Base-by-base conservation (phyloP, 2,329 filamentous ascomycete genomes). In the Aureobasidium sp. region DNA sequence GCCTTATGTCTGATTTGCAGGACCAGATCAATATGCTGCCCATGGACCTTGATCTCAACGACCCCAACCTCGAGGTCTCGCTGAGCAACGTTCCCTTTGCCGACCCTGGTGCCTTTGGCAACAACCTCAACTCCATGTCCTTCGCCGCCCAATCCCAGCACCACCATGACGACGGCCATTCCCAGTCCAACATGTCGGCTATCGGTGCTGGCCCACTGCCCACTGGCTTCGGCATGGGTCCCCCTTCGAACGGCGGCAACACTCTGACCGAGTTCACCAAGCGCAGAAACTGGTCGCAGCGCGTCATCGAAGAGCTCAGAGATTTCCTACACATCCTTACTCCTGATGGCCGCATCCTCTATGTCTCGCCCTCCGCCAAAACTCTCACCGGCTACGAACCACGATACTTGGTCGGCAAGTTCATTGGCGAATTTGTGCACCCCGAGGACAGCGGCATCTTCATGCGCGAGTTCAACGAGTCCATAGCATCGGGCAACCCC, bases 311-410 rank as follows among this genome's bases (percentile, higher is more conserved):
- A 73, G 92, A 96, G 78, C 79, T 97, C 67, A 89, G 88, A 71
- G 93, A 97, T 74, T 85, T 97, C 67, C 76, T 96, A 61, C 87
- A 96, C 71, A 91, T 97, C 63, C 82, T 97, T 57, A 91, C 91
- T 50, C 84, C 90, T 29, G 87, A 94, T 68, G 91, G 91, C 41
- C 85, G 88, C 66, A 87, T 97, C 68, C 83, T 89, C 63, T 96
- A 94, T 71, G 85, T 88, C n/a, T 96, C 91, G 39, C 88, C 90
- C 1, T 94, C 89, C 62, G 84, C 88, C 67, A 84, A 85, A 65
- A 71, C 76, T 4, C 79, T 97, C 42, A 93, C 90, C 2, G 92
- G 92, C 51, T 93, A 91, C 74, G 80, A 84, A 21, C 76, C 83
- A 1, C 79, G 85, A 4, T 87, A 92, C 66, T 78, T 97, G 37